Percentiles rank a stretch among this genome's conserved stretches.
phyloP scores from a whole-genome alignment of 1,139 yeast species.

The Sugiyamaella xylanicola region DNA sequence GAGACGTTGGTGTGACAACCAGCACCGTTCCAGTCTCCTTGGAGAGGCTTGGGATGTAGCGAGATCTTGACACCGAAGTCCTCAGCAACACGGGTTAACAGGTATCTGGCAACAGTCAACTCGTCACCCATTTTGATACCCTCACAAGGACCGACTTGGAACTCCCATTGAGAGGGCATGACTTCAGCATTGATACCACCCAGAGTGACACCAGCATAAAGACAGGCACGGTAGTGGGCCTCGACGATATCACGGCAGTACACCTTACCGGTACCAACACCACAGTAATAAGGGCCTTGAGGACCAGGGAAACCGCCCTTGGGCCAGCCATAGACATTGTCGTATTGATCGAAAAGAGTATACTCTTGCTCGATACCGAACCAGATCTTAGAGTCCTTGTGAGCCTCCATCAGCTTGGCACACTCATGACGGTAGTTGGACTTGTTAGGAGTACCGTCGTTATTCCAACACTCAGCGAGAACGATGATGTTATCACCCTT shows the following conservation, averaged over 20 bases:
- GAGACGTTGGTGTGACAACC: slow-evolving; percentile 99
- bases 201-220: slow-evolving; percentile 83
- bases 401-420: slow-evolving; percentile 93
- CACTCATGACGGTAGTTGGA: slow-evolving; percentile 98
- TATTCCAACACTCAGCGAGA: slow-evolving; percentile 95
- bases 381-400: slow-evolving; percentile 84
- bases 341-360: slow-evolving; percentile 90
- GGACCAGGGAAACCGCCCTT: slow-evolving; percentile 99
- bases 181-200: slow-evolving; percentile 99
- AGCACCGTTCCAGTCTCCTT: slow-evolving; percentile 99
- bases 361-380: slow-evolving; percentile 99
- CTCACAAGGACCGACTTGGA: slow-evolving; percentile 97
- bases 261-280: slow-evolving; percentile 99
- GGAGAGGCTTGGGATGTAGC: slow-evolving; percentile 97
- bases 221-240: slow-evolving; percentile 98
- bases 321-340: slow-evolving; percentile 97
- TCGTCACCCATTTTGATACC: slow-evolving; percentile 98
- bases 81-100: slow-evolving; percentile 93
- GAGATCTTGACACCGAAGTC: slow-evolving; percentile 98
- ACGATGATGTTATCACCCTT: slow-evolving; percentile 96
- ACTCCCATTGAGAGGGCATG: slow-evolving; percentile 99
- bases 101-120: slow-evolving; percentile 93
- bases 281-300: slow-evolving; percentile 99
- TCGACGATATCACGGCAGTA: slow-evolving; percentile 97
- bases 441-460: slow-evolving; percentile 98